Evolutionary conservation across 768 basidiomycete species (phyloP).

Genomic region (Phlebiopsis flavidoalba): DNA sequence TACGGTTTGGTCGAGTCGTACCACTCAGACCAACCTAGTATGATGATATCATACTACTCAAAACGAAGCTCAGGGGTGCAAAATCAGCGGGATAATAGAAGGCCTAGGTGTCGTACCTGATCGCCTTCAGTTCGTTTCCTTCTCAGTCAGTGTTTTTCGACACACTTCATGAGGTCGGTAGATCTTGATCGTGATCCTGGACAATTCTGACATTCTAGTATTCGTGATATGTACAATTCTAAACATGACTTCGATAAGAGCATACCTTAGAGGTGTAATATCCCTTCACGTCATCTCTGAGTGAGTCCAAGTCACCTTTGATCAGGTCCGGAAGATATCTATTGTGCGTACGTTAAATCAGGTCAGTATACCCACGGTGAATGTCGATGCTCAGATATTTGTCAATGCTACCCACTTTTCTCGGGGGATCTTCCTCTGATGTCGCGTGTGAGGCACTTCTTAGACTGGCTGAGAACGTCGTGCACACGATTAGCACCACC

Average conservation of each 20-base stretch:
- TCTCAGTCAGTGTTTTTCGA: conserved; percentile 52
- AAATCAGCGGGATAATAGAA: background rate
- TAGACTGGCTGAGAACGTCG: conserved; percentile 34
- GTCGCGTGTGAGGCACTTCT: background rate
- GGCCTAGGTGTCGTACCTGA: conserved; percentile 33
- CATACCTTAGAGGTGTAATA: conserved; percentile 63
- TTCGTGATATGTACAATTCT: background rate
- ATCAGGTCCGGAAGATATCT: conserved; percentile 83
- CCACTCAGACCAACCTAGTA: conserved; percentile 90
- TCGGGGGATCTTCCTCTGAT: background rate
- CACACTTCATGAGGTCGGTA: conserved; percentile 97
- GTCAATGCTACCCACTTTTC: background rate
- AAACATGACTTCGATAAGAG: background rate
- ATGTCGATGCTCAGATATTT: background rate
- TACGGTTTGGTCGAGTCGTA: conserved; percentile 89
- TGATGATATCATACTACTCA: conserved; percentile 58
- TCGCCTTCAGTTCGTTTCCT: conserved; percentile 41
- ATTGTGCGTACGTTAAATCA: background rate
- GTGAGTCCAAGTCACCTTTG: conserved; percentile 92
- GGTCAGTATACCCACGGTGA: background rate
- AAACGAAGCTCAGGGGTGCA: background rate
- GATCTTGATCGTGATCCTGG: conserved; percentile 71
- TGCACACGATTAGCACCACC: conserved; percentile 62
- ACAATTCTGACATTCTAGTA: conserved; percentile 62
- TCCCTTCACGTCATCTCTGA: conserved; percentile 64